These are phyloP conservation scores for Pichia kluyveri DNA, from an alignment of 805 yeast species.

Conservation along the genomic window DNA sequence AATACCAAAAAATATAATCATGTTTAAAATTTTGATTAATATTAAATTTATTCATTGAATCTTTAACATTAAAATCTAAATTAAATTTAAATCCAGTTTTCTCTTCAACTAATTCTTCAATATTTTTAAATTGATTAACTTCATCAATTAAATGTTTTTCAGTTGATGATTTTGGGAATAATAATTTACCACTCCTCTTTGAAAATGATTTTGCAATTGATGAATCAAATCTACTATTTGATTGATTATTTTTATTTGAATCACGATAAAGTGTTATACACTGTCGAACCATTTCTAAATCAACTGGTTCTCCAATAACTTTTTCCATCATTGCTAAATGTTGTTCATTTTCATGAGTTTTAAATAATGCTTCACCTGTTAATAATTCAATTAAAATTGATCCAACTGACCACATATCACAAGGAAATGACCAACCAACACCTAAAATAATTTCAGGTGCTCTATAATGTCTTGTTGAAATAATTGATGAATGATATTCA, in stretches of 20 bases:
- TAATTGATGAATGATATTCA: constrained; percentile 87
- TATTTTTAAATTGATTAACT: constrained; percentile 23
- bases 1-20: constrained; percentile 75
- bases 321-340: constrained; percentile 94
- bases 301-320: constrained; percentile 50
- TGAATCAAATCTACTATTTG: constrained; percentile 10
- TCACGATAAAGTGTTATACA: constrained; percentile 22
- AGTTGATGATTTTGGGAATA: constrained; percentile 30
- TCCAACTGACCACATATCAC: constrained; percentile 96
- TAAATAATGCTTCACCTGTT: constrained; percentile 90
- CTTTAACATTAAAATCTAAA: constrained; percentile 16
- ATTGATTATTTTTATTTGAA: neutral
- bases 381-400: constrained; percentile 86
- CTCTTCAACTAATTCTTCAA: constrained; percentile 22
- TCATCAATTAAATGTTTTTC: constrained; percentile 28
- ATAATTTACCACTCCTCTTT: constrained; percentile 21
- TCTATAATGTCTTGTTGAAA: constrained; percentile 91
- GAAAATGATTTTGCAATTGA: constrained; percentile 25
- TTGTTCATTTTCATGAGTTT: constrained; percentile 89
- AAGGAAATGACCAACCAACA: constrained; percentile 93
- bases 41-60: constrained; percentile 17
- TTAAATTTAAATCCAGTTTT: constrained; percentile 24
- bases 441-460: constrained; percentile 96
- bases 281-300: constrained; percentile 25
- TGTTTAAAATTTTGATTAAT: constrained; percentile 40